Conservation (phyloP, 345 rosid genomes). For the Sapria himalayana region DNA sequence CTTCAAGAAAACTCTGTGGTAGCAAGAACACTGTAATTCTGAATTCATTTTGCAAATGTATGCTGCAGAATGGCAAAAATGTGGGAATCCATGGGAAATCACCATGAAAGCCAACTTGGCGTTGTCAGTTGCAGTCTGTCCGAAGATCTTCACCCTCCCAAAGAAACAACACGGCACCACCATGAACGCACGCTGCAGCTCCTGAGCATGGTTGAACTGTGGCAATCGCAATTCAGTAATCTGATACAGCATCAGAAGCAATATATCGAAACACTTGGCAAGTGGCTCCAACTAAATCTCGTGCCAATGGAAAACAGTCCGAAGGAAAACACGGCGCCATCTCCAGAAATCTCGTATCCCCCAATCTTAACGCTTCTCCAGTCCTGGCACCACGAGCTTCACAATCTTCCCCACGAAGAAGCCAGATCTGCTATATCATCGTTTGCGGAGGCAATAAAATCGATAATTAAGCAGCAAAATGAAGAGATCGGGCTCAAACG, state of each 20-base stretch:
- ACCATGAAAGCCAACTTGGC: constrained; percentile 49
- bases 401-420: too few species aligned
- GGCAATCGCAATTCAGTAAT: constrained; percentile 57
- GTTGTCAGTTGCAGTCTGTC: constrained; percentile 43
- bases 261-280: constrained; percentile 41
- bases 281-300: constrained; percentile 56
- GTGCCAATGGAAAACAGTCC: constrained; percentile 56
- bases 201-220: constrained; percentile 30
- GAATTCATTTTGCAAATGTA: constrained; percentile 3
- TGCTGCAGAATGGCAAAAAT: constrained; percentile 60
- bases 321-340: constrained; percentile 32
- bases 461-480: too few species aligned
- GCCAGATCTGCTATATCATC: too few species aligned
- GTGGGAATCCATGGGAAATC: constrained; percentile 59
- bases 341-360: too few species aligned
- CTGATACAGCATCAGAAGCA: constrained; percentile 58
- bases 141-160: constrained; percentile 37
- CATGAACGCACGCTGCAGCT: constrained; percentile 55
- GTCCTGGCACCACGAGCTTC: too few species aligned
- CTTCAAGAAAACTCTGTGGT: not conserved
- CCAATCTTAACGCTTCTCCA: too few species aligned
- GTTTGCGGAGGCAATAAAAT: too few species aligned
- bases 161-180: constrained; percentile 68
- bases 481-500: too few species aligned
- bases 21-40: not conserved